Evolutionary conservation across 108 stramenopile species (phyloP).

Genomic region (Cyclotella distinguenda): DNA sequence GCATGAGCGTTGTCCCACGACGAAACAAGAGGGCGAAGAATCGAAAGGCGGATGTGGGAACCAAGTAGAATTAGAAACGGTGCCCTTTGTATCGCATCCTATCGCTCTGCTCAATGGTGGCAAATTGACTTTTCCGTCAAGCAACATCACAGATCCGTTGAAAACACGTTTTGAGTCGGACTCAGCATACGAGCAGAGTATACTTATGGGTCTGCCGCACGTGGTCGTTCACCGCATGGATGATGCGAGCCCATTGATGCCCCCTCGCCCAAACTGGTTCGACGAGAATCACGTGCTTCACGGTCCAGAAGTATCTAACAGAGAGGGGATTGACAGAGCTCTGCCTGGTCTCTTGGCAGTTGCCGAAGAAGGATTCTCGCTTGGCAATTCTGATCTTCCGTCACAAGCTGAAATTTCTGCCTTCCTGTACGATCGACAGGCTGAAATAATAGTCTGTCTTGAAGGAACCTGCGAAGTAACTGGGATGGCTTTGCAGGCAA

Average conservation of each 20-base stretch:
- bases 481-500: constrained; percentile 84
- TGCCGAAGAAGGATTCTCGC: constrained; percentile 24
- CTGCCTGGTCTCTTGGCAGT: background rate
- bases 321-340: background rate
- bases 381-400: constrained; percentile 22
- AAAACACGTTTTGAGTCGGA: constrained; percentile 22
- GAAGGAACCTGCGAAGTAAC: constrained; percentile 94
- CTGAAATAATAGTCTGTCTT: constrained; percentile 93
- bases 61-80: constrained; percentile 39
- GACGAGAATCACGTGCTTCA: constrained; percentile 60
- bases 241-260: constrained; percentile 75
- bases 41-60: constrained; percentile 29
- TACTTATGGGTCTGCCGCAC: constrained; percentile 94
- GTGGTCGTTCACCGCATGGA: constrained; percentile 93
- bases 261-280: constrained; percentile 65
- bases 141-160: background rate
- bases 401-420: constrained; percentile 55
- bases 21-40: constrained; percentile 52
- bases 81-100: constrained; percentile 44
- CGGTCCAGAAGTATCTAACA: constrained; percentile 1
- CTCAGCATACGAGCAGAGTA: constrained; percentile 53
- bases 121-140: background rate
- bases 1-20: constrained; percentile 67
- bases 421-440: constrained; percentile 82
- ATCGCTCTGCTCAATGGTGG: constrained; percentile 31